Percentiles rank a stretch among this genome's conserved stretches.
phyloP scores from a whole-genome alignment of 768 basidiomycete genomes.

The Mycena epipterygia region DNA sequence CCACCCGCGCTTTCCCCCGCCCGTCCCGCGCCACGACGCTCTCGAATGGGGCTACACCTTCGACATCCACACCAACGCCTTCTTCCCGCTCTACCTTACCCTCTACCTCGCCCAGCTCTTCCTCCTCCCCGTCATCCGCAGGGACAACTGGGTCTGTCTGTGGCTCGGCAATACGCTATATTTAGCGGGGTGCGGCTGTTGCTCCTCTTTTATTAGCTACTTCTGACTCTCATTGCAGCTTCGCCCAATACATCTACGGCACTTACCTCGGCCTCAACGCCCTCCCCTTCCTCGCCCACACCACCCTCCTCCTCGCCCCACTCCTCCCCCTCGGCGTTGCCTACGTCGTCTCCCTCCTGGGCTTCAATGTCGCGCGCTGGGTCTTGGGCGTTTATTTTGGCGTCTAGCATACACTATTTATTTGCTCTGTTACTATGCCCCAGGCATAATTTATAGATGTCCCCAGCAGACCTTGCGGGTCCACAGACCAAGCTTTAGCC shows the following conservation, averaged over 20 bases:
- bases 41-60: conserved; percentile 77
- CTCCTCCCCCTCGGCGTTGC: conserved; percentile 88
- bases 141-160: conserved; percentile 94
- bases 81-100: conserved; percentile 93
- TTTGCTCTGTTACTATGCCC: too few relatives aligned
- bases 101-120: conserved; percentile 92
- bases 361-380: conserved; percentile 90
- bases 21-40: conserved; percentile 53
- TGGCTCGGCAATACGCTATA: conserved; percentile 94
- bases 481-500: too few relatives aligned
- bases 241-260: conserved; percentile 93
- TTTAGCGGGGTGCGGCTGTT: conserved; percentile 78
- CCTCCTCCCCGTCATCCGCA: conserved; percentile 85
- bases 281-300: conserved; percentile 93
- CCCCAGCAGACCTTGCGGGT: too few relatives aligned
- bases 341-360: conserved; percentile 89
- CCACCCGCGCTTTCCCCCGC: conserved; percentile 76
- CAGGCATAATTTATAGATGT: too few relatives aligned
- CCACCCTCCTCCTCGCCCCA: conserved; percentile 92
- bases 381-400: conserved; percentile 88
- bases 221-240: conserved; percentile 55
- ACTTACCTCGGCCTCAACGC: conserved; percentile 90
- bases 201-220: neutral
- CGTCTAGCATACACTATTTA: neutral
- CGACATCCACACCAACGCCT: conserved; percentile 96